phyloP scores from a whole-genome alignment of 768 basidiomycete species.

The Leccinellum rugosiceps region DNA sequence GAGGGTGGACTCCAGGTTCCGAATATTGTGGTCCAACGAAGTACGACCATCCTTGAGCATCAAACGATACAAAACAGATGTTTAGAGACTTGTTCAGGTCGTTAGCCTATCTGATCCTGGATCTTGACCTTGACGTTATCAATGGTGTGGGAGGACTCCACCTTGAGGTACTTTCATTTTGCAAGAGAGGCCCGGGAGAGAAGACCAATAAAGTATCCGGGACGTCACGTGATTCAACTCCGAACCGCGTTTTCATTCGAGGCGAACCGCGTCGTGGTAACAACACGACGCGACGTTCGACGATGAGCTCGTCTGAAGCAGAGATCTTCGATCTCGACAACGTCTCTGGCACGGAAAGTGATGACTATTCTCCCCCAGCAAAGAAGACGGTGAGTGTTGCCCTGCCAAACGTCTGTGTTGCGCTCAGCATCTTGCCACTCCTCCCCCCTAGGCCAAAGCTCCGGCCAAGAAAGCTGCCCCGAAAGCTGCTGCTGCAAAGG shows the following conservation, averaged over 20 bases:
- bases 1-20: too few species aligned
- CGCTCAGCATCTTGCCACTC: constrained; percentile 19
- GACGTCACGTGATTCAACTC: constrained; percentile 14
- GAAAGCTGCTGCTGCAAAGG: constrained; percentile 43
- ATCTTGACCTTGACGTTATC: too few species aligned
- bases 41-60: too few species aligned
- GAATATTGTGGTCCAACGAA: too few species aligned
- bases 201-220: too few species aligned
- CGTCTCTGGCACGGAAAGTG: constrained; percentile 60
- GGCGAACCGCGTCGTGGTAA: constrained; percentile 5
- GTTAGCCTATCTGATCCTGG: too few species aligned
- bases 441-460: constrained; percentile 27
- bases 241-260: constrained; percentile 9
- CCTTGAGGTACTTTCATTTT: too few species aligned
- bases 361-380: constrained; percentile 58
- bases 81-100: too few species aligned
- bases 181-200: too few species aligned
- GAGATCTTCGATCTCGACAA: constrained; percentile 65
- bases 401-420: not conserved
- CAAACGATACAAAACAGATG: too few species aligned
- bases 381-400: constrained; percentile 45
- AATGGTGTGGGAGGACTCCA: too few species aligned
- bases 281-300: constrained; percentile 15
- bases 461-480: constrained; percentile 39
- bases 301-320: constrained; percentile 72